phyloP scores from a whole-genome alignment of 2,329 filamentous ascomycete genomes.

The Aaosphaeria arxii region DNA sequence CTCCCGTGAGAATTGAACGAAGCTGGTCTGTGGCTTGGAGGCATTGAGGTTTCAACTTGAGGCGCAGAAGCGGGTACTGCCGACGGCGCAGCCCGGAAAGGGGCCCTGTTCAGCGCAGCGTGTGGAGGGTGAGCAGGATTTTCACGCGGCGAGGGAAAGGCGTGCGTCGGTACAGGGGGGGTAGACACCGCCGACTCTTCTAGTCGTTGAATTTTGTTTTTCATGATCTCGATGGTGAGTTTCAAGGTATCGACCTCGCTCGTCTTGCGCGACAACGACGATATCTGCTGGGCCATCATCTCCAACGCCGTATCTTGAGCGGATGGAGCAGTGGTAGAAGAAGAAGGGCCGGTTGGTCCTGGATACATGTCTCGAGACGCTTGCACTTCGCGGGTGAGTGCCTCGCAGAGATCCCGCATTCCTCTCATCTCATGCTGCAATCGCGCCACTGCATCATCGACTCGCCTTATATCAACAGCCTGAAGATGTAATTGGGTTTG shows the following conservation, averaged over 20 bases:
- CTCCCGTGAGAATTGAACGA: constrained; percentile 13
- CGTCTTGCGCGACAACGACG: constrained; percentile 40
- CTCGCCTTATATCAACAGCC: constrained; percentile 31
- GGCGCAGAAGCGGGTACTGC: constrained; percentile 2
- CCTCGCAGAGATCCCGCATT: constrained; percentile 36
- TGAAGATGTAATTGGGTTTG: constrained; percentile 26
- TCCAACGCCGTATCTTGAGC: constrained; percentile 42
- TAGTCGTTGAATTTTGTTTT: constrained; percentile 42
- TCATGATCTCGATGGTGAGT: constrained; percentile 48
- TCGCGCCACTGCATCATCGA: constrained; percentile 39
- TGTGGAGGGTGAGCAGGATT: constrained; percentile 12
- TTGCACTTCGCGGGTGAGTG: constrained; percentile 34
- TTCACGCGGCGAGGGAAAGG: constrained; percentile 11
- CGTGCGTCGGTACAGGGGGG: constrained; percentile 4
- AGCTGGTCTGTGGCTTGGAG: constrained; percentile 10
- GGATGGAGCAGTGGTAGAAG: constrained; percentile 5
- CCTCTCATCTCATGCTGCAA: constrained; percentile 41
- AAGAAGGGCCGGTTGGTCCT: constrained; percentile 8
- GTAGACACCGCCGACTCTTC: constrained; percentile 26
- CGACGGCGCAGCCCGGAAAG: constrained; percentile 9
- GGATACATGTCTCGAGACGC: constrained; percentile 14
- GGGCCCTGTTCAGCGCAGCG: constrained; percentile 11
- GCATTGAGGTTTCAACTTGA: constrained; percentile 14
- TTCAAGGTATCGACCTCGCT: constrained; percentile 47
- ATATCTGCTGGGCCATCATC: constrained; percentile 42